Conservation (phyloP, 1,139 yeast species). For the Yamadazyma triangularis region DNA sequence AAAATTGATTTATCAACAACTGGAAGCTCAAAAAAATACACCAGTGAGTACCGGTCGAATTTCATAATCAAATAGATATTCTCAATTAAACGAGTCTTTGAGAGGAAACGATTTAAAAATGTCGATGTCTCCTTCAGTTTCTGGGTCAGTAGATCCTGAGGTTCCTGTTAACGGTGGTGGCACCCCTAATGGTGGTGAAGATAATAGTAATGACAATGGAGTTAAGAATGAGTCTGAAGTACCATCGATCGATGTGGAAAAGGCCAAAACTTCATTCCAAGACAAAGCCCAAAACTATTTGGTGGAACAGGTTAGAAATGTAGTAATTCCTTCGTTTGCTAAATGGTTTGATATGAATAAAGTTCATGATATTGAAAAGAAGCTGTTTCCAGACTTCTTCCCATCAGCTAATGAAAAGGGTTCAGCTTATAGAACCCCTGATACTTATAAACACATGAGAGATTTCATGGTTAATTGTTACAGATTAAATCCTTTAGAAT, state of each 20-base stretch:
- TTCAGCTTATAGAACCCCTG: conserved; percentile 68
- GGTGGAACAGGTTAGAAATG: conserved; percentile 45
- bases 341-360: conserved; percentile 75
- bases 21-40: too few species aligned
- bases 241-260: conserved; percentile 26
- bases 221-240: conserved; percentile 10
- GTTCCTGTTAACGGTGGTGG: conserved; percentile 10
- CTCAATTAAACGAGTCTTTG: too few species aligned
- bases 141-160: conserved; percentile 15
- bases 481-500: conserved; percentile 82
- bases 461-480: conserved; percentile 86
- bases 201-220: conserved; percentile 4
- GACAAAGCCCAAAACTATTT: conserved; percentile 41
- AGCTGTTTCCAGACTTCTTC: conserved; percentile 84
- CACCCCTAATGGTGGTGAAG: conserved; percentile 8
- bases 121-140: neutral
- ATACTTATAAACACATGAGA: conserved; percentile 64
- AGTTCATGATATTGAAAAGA: conserved; percentile 72
- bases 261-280: conserved; percentile 33
- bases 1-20: too few species aligned
- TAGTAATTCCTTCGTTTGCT: conserved; percentile 74
- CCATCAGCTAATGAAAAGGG: conserved; percentile 27
- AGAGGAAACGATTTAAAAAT: too few species aligned
- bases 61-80: too few species aligned
- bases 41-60: too few species aligned